Percentiles rank a stretch among this genome's conserved stretches.
phyloP scores from a whole-genome alignment of 192 early-diverging fungal species.

The Podila clonocystis region DNA sequence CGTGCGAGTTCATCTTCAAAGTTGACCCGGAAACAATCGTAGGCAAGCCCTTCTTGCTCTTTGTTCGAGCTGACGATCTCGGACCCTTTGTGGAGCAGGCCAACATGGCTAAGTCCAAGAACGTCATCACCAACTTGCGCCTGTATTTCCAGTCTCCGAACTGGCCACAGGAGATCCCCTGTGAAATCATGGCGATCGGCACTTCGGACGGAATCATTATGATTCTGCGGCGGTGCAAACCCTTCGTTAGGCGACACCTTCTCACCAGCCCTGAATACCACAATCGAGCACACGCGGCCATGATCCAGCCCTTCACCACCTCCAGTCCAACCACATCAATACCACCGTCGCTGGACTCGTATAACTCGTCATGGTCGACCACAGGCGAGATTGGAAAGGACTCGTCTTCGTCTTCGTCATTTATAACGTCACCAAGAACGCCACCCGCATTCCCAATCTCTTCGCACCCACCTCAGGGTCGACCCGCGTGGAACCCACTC shows the following conservation, averaged over 20 bases:
- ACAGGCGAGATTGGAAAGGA: neutral
- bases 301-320: neutral
- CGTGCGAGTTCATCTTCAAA: slow-evolving; percentile 33
- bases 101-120: slow-evolving; percentile 45
- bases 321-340: neutral
- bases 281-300: neutral
- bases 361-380: neutral
- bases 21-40: slow-evolving; percentile 13
- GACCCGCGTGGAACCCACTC: neutral
- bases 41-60: slow-evolving; percentile 41
- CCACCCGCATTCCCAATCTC: too few species aligned
- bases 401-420: too few species aligned
- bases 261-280: neutral
- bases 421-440: too few species aligned
- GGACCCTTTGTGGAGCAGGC: slow-evolving; percentile 34
- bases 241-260: slow-evolving; percentile 15
- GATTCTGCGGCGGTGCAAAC: slow-evolving; percentile 32
- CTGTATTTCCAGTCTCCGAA: slow-evolving; percentile 40
- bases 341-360: neutral
- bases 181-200: slow-evolving; percentile 43
- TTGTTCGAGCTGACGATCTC: slow-evolving; percentile 40
- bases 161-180: slow-evolving; percentile 32
- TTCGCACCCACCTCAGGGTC: neutral
- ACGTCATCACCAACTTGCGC: slow-evolving; percentile 39
- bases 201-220: slow-evolving; percentile 38